Base-by-base conservation (phyloP, 2,329 filamentous ascomycete species). In the Pseudocercospora fijiensis region DNA sequence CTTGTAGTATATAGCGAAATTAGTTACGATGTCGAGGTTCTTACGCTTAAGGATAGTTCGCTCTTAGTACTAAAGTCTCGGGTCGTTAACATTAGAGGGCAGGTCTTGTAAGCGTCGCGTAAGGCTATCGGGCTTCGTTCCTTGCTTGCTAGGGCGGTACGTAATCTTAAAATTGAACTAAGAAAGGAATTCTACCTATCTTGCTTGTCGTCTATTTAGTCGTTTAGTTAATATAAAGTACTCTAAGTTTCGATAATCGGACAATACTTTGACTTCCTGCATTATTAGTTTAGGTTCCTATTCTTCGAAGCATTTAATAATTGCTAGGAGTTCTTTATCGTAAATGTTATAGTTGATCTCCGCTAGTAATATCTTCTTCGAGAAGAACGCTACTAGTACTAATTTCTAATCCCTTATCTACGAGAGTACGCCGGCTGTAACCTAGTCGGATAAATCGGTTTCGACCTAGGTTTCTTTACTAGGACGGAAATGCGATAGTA, bases 121-220 rank as follows among this genome's bases (percentile, higher is more conserved):
- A 20, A 47, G 20, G n/a, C 43, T 47, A 47, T 47, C 20, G 9
- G n/a, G 43, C 20, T 59, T 59, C 2, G n/a, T 59, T 1, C 57
- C 43, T 22, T 59, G 33, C 9, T 33, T 51, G 5, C 47, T 27
- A 33, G 33, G n/a, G 1, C 22, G 16, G 24, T 60, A 60, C 6
- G 20, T 47, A 41, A 60, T 60, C 47, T 41, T 60, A 60, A 60
- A 60, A 47, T 47, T 37, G 30, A 60, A 60, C n/a, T 53, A 26
- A 2, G 28, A 52, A 5, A 60, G 26, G 24, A 60, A 60, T 13
- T 52, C 27, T 20, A 18, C 58, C 47, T 55, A 60, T 10, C 47
- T 8, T 37, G 16, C 47, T 55, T 60, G 43, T 27, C 22, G 8
- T 9, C 56, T 58, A 52, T 52, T 52, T 11, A 52, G 47, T 16